Base-by-base conservation (phyloP, 1,284 basidiomycete species). In the Pascua guehoae region DNA sequence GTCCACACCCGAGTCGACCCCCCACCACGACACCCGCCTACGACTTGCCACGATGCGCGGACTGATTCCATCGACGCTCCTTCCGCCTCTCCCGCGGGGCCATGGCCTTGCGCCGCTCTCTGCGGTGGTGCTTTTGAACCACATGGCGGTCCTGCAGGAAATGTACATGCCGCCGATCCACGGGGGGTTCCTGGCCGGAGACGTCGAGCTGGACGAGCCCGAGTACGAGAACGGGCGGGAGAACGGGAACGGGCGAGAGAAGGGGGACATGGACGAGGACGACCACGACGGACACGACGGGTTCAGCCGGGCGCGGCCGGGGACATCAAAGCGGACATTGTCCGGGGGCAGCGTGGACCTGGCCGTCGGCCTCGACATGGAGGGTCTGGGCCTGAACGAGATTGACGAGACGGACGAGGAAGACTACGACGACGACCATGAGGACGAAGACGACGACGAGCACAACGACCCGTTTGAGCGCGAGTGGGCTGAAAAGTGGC, bases 401-500 rank as follows among this genome's bases (percentile, higher is more conserved):
- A 56, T 12, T 11, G 49, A 39, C 40, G 37, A 56, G 18, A 5
- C 14, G 16, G 54, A 65, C 17, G 50, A 60, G 4, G 56, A 53
- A 3, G 54, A 60, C 12, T 59, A 63, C 10, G 64, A 65, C 41
- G 50, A 54, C 5, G 41, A 40, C 12, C n/a, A n/a, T n/a, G 38
- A 18, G 15, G 37, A 32, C 11, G 56, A 58, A 11, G 46, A 44
- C 14, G 51, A 48, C n/a, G 15, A 47, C 37, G 61, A 49, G 10
- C 65, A 69, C 57, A 56, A 73, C 14, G 73, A 75, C 47, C 67
- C 69, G 15, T 78, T 78, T 45, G 76, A 78, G 60, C 57, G 75
- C 41, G 73, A 75, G n/a, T 78, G 76, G 76, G 67, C 75, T 1
- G 72, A 76, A 52, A 72, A 72, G 54, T 78, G 76, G 76, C 63